Evolutionary conservation across 192 early-diverging fungal species (phyloP).

Genomic region (Rhizophagus clarus): DNA sequence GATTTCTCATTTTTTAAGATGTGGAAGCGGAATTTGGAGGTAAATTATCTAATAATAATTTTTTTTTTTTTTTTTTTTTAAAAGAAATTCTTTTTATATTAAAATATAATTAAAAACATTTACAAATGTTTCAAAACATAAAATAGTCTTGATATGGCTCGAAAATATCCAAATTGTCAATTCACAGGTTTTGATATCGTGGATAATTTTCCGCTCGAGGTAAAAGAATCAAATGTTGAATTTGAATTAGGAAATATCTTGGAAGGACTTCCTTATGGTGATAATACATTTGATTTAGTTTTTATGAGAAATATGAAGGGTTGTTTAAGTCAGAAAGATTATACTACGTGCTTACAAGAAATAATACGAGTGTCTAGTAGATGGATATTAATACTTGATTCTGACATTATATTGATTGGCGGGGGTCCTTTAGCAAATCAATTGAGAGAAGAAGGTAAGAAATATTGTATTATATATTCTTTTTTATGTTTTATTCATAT

Average conservation of each 20-base stretch:
- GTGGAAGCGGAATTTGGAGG: not conserved
- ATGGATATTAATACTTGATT: not conserved
- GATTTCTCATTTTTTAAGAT: not conserved
- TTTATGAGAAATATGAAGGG: conserved; percentile 18
- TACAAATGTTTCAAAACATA: no score
- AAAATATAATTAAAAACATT: no score
- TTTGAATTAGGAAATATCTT: conserved; percentile 31
- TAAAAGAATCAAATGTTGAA: conserved; percentile 30
- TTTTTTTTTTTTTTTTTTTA: no score
- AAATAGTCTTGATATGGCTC: conserved; percentile 28
- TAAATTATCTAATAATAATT: not conserved
- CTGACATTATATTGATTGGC: not conserved
- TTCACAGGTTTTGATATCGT: conserved; percentile 38
- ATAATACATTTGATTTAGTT: conserved; percentile 29
- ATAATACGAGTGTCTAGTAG: not conserved
- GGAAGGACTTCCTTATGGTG: conserved; percentile 9
- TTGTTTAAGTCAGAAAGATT: not conserved
- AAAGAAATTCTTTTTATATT: no score
- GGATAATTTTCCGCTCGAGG: not conserved
- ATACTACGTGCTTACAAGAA: not conserved
- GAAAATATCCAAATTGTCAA: conserved; percentile 32
- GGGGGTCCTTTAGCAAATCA: not conserved
- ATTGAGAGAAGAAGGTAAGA: not conserved
- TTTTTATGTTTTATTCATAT: no score
- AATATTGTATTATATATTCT: no score